These are phyloP conservation scores for Closterium sp. DNA, from an alignment of 139 green algal genomes.

Conservation along the genomic window DNA sequence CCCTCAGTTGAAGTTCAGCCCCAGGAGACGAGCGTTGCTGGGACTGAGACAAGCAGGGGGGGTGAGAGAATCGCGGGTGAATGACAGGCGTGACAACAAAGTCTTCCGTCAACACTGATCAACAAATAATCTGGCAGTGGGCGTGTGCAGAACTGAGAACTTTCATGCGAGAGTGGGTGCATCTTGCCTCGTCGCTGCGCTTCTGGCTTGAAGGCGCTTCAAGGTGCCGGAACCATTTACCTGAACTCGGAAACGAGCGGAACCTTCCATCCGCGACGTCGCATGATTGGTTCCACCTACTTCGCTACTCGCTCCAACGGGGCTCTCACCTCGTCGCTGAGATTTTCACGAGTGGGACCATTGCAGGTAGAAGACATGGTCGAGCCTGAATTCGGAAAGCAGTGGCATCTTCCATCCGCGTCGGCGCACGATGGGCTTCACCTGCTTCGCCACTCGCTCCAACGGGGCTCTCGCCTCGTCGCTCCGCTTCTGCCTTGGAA, in stretches of 20 bases:
- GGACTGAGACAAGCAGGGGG: background rate
- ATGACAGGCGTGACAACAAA: too few relatives aligned
- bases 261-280: background rate
- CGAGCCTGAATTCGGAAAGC: slow-evolving; percentile 69
- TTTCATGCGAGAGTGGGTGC: too few relatives aligned
- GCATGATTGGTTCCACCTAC: background rate
- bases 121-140: too few relatives aligned
- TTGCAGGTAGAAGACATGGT: too few relatives aligned
- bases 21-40: slow-evolving; percentile 62
- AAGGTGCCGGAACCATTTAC: too few relatives aligned
- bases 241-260: background rate
- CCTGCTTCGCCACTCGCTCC: background rate
- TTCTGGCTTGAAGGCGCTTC: too few relatives aligned
- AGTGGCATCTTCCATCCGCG: slow-evolving; percentile 51
- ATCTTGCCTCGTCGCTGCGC: too few relatives aligned
- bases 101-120: too few relatives aligned
- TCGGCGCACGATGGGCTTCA: background rate
- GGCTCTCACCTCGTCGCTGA: background rate
- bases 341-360: background rate
- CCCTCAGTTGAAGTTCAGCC: slow-evolving; percentile 58
- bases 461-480: background rate
- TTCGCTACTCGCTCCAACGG: background rate
- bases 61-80: too few relatives aligned
- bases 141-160: too few relatives aligned
- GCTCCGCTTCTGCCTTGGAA: background rate